Evolutionary conservation across 345 rosid genomes (phyloP).

Genomic region (Populus euphratica): DNA sequence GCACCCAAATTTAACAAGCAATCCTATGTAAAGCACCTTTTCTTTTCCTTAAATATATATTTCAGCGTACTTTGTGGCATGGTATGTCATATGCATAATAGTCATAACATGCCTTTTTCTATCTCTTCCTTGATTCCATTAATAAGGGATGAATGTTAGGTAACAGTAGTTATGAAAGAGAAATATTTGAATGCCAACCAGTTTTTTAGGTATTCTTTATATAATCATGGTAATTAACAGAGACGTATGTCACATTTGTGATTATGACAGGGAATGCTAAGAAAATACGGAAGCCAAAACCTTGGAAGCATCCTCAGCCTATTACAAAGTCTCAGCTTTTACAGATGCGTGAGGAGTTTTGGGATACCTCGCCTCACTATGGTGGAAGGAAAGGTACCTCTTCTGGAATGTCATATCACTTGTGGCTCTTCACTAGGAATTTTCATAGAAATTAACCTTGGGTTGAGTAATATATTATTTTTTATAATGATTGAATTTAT

Average conservation of each 20-base stretch:
- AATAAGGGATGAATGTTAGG: not conserved
- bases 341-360: constrained; percentile 83
- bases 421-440: not conserved
- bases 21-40: not conserved
- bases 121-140: not conserved
- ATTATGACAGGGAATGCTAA: constrained; percentile 45
- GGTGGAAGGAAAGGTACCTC: constrained; percentile 74
- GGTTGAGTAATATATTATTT: not conserved
- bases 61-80: not conserved
- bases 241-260: not conserved
- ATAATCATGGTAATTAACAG: not conserved
- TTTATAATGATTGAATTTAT: not conserved
- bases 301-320: constrained; percentile 85
- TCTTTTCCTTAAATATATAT: not conserved
- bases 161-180: not conserved
- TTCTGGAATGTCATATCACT: not conserved
- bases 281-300: constrained; percentile 80
- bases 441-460: not conserved
- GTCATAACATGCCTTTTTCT: not conserved
- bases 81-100: not conserved
- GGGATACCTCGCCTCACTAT: constrained; percentile 97
- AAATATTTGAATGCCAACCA: not conserved
- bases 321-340: constrained; percentile 64
- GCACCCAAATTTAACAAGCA: not conserved
- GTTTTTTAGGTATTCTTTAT: not conserved